Evolutionary conservation across 441 rosid genomes (phyloP).

Genomic region (Syzygium syzygioides): DNA sequence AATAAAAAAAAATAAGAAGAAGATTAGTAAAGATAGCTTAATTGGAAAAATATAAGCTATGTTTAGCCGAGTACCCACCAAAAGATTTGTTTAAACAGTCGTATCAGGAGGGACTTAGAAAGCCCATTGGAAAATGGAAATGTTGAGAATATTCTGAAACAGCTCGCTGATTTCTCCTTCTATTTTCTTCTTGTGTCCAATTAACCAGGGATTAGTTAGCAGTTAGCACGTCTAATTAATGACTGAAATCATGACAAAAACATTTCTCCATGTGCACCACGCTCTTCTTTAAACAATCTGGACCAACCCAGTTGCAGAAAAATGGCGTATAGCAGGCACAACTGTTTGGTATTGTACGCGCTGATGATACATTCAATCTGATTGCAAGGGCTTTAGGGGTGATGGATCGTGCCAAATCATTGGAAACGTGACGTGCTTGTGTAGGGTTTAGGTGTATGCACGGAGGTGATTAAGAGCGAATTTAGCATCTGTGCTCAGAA

Average conservation of each 20-base stretch:
- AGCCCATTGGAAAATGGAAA: background rate
- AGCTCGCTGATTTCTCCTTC: background rate
- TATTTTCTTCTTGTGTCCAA: background rate
- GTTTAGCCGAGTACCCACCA: background rate
- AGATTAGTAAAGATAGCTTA: background rate
- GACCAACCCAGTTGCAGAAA: background rate
- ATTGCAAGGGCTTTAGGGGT: background rate
- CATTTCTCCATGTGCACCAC: background rate
- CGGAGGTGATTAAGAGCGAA: background rate
- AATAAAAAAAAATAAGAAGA: background rate
- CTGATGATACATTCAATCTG: background rate
- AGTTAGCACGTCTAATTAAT: background rate
- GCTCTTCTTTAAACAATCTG: background rate
- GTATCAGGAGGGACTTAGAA: background rate
- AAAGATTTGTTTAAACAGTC: background rate
- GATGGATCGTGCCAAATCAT: background rate
- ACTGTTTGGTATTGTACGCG: background rate
- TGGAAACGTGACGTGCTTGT: background rate
- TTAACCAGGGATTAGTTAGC: background rate
- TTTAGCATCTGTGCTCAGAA: background rate
- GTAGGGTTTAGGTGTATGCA: background rate
- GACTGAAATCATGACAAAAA: background rate
- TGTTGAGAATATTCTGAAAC: background rate
- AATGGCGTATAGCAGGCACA: background rate
- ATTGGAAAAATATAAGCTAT: background rate